phyloP scores from a whole-genome alignment of 108 stramenopile species.

The Cyclotella cryptica region DNA sequence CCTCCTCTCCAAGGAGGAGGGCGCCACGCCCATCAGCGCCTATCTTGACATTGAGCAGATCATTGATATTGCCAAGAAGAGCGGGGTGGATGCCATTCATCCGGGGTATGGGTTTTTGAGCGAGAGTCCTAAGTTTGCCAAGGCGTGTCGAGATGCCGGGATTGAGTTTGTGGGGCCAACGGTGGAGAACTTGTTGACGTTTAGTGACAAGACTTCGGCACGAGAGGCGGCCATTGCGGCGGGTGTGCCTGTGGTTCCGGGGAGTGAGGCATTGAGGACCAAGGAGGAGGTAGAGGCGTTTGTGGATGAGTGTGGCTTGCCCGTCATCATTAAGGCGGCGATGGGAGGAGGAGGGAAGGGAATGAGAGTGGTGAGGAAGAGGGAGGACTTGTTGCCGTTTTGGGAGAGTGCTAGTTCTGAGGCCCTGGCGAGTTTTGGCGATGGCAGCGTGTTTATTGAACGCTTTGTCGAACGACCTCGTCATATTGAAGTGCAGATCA shows the following conservation, averaged over 20 bases:
- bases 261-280: conserved; percentile 61
- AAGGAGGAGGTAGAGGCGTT: conserved; percentile 59
- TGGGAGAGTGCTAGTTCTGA: conserved; percentile 77
- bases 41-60: conserved; percentile 80
- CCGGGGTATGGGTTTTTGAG: conserved; percentile 89
- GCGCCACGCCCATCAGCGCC: conserved; percentile 80
- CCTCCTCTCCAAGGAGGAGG: conserved; percentile 58
- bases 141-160: conserved; percentile 72
- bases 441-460: conserved; percentile 87
- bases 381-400: conserved; percentile 67
- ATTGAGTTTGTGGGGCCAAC: conserved; percentile 91
- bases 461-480: conserved; percentile 86
- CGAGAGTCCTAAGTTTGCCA: conserved; percentile 83
- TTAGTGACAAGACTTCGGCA: conserved; percentile 89
- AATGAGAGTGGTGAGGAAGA: conserved; percentile 84
- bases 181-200: conserved; percentile 78
- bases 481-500: conserved; percentile 96
- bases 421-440: conserved; percentile 83
- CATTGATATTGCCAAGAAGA: conserved; percentile 74
- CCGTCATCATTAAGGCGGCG: conserved; percentile 93
- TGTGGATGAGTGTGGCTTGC: conserved; percentile 72
- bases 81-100: conserved; percentile 90
- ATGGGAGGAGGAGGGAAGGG: conserved; percentile 96
- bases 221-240: conserved; percentile 77
- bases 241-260: conserved; percentile 91